A percentile compares a stretch with the other conserved stretches of the same genome.
phyloP scores from a whole-genome alignment of 192 early-diverging fungal species.

The Umbelopsis vinacea region DNA sequence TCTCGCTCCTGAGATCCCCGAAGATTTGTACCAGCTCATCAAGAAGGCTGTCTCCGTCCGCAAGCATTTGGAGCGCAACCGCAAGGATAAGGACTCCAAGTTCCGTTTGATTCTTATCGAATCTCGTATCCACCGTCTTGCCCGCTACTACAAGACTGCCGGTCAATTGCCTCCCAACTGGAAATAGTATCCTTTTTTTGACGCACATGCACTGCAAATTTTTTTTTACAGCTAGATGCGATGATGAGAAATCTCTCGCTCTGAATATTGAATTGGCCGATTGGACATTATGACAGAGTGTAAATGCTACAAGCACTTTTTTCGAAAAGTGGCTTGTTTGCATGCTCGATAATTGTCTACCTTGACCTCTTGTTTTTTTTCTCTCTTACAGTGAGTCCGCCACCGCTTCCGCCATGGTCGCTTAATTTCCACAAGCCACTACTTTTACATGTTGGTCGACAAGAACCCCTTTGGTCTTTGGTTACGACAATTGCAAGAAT shows the following conservation, averaged over 20 bases:
- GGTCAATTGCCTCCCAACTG: slow-evolving; percentile 97
- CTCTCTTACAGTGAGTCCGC: slow-evolving; percentile 44
- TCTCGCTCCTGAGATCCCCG: slow-evolving; percentile 85
- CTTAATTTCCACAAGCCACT: slow-evolving; percentile 30
- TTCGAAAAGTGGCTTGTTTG: slow-evolving; percentile 19
- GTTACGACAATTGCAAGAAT: slow-evolving; percentile 1
- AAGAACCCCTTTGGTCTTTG: not conserved
- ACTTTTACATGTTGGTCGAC: not conserved
- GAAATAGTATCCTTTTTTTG: slow-evolving; percentile 86
- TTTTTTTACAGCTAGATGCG: slow-evolving; percentile 24
- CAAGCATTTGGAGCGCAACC: slow-evolving; percentile 98
- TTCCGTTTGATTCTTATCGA: slow-evolving; percentile 97
- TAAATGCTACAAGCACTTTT: slow-evolving; percentile 19
- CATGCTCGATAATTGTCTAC: slow-evolving; percentile 47
- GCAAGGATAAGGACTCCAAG: slow-evolving; percentile 99
- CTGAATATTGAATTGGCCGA: slow-evolving; percentile 24
- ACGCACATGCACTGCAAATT: slow-evolving; percentile 22
- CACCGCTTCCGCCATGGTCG: slow-evolving; percentile 46
- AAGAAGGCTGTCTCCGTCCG: slow-evolving; percentile 99
- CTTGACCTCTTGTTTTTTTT: slow-evolving; percentile 43
- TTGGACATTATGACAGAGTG: slow-evolving; percentile 41
- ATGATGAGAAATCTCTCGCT: slow-evolving; percentile 4
- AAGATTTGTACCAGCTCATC: slow-evolving; percentile 99
- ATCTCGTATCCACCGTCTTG: slow-evolving; percentile 97
- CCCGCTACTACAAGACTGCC: slow-evolving; percentile 97